Base-by-base conservation (phyloP, 495 filamentous ascomycete genomes). In the Aspergillus nidulans region DNA sequence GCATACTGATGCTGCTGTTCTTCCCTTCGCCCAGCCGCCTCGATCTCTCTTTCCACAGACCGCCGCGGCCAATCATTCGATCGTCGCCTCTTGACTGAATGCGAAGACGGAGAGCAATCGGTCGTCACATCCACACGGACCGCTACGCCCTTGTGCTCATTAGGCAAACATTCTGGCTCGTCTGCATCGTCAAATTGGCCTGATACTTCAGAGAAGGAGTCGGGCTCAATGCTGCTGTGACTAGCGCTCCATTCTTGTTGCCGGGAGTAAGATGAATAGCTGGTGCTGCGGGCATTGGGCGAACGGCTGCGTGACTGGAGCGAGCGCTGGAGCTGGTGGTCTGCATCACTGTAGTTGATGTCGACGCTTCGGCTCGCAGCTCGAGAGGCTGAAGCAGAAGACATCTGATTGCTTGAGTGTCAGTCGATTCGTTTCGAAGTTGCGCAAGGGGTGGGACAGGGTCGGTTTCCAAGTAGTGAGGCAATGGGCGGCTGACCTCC, bases 11-110 rank as follows among this genome's bases (percentile, higher is more conserved):
- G 30, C 30, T 34, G 30, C 30, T 39, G 36, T 8, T 46, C 20
- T 21, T 38, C 47, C 18, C 26, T 30, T 25, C 43, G 56, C 5
- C 24, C 3, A 3, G 21, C 19, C 4, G 20, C 8, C 1, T 58
- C 56, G 15, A 49, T 28, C 34, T 58, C 56, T 28, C 53, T 39
- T 25, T 58, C 56, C 30, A 18, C 19, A 8, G 43, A 20, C 41
- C 43, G 49, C 53, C 61, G 47, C 58, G 78, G 77, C 78, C 78
- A 81, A 45, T 78, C 74, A 34, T 73, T 77, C 1, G 74, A 74
- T 6, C 77, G 69, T 12, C 71, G 74, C 30, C 76, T 63, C 59
- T 81, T 81, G 9, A 59, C 63, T 0, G 69, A 69, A 39, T 75
- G 71, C 4, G 60, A 63, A 5, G 67, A 65, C 1, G 58, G 59